Conservation (phyloP, 441 rosid species). For the Erodium texanum region DNA sequence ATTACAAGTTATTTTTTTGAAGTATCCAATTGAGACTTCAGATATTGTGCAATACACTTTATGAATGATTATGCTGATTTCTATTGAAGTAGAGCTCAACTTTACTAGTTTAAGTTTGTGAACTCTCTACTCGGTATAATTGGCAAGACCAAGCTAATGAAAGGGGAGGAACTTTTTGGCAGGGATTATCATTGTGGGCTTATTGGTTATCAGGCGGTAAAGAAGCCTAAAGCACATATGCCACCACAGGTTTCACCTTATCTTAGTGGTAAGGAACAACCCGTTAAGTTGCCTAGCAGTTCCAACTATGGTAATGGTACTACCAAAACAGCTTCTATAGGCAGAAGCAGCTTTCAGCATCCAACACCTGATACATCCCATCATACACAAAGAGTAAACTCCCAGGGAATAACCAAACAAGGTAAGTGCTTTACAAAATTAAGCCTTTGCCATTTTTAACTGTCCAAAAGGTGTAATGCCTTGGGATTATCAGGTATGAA, state of each 20-base stretch:
- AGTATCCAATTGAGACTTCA: neutral
- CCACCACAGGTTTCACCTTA: conserved; percentile 20
- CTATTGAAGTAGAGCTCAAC: too few species aligned
- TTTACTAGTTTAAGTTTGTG: too few species aligned
- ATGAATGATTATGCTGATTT: too few species aligned
- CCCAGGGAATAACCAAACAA: conserved; percentile 10
- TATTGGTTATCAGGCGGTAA: conserved; percentile 62
- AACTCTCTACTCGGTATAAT: conserved; percentile 6
- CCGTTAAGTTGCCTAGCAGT: conserved; percentile 24
- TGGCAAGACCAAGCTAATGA: too few species aligned
- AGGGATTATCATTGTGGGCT: conserved; percentile 77
- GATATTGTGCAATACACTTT: neutral
- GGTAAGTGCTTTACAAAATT: conserved; percentile 23
- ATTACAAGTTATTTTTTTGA: too few species aligned
- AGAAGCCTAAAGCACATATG: conserved; percentile 33
- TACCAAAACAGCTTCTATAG: conserved; percentile 27
- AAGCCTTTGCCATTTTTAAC: conserved; percentile 1
- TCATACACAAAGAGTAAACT: too few species aligned
- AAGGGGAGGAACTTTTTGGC: conserved; percentile 26
- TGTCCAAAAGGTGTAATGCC: conserved; percentile 13
- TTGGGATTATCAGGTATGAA: conserved; percentile 31
- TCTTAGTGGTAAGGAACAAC: conserved; percentile 23
- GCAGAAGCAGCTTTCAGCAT: conserved; percentile 25
- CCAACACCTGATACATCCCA: too few species aligned
- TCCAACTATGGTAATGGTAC: conserved; percentile 21